These are phyloP conservation scores for Ceratocystis colombiana DNA, from an alignment of 2,329 filamentous ascomycete genomes.

Conservation along the genomic window DNA sequence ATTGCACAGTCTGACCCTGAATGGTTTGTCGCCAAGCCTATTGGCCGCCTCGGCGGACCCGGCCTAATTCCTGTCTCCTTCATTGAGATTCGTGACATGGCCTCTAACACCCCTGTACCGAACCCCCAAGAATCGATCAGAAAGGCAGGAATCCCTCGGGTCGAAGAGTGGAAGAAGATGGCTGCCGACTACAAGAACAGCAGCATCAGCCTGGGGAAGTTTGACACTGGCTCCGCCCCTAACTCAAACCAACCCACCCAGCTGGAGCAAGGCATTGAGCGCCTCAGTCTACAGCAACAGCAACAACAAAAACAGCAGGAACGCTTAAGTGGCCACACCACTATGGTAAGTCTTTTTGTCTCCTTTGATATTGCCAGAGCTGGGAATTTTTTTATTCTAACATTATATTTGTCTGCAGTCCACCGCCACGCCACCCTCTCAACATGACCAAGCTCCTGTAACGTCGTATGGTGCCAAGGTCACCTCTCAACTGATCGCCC, in stretches of 20 bases:
- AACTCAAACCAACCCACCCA: conserved; percentile 31
- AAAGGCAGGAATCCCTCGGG: conserved; percentile 80
- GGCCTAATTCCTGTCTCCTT: conserved; percentile 94
- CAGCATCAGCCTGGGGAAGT: conserved; percentile 90
- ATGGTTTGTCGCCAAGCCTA: conserved; percentile 99
- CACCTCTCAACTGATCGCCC: conserved; percentile 56
- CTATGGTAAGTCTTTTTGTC: neutral
- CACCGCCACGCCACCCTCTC: neutral
- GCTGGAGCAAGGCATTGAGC: conserved; percentile 55
- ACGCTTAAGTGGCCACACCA: conserved; percentile 21
- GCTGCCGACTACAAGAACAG: conserved; percentile 98
- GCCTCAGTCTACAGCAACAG: conserved; percentile 33
- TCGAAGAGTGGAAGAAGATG: conserved; percentile 99
- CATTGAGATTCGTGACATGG: conserved; percentile 92
- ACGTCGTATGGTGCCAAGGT: conserved; percentile 30
- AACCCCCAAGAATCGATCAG: conserved; percentile 79
- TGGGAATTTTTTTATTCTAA: neutral
- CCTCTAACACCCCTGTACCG: conserved; percentile 66
- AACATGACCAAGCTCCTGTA: conserved; percentile 15
- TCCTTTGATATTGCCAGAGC: neutral
- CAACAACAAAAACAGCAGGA: conserved; percentile 1
- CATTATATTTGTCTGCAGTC: neutral
- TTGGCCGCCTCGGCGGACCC: conserved; percentile 87
- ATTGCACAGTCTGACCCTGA: conserved; percentile 97
- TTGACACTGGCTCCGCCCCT: conserved; percentile 48